Evolutionary conservation across 1,139 yeast species (phyloP).

Genomic region (Magnusiomyces paraingens): DNA sequence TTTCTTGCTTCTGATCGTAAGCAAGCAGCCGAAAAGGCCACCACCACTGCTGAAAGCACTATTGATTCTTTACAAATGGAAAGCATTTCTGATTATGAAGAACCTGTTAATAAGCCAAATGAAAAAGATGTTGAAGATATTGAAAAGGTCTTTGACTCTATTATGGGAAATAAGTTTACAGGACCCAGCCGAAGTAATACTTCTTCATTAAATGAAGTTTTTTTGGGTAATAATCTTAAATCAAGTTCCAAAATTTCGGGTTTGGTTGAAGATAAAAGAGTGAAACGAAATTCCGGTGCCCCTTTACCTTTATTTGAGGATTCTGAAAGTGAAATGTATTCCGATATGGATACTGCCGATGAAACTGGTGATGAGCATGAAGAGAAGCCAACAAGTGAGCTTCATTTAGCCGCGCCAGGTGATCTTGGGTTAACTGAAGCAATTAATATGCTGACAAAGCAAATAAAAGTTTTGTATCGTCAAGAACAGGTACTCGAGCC

Average conservation of each 20-base stretch:
- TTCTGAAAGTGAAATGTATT: conserved; percentile 5
- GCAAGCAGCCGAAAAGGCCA: conserved; percentile 2
- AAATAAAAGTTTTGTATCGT: conserved; percentile 54
- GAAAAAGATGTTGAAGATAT: conserved; percentile 16
- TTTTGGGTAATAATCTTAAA: neutral
- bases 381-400: conserved; percentile 11
- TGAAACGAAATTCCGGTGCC: neutral
- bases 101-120: conserved; percentile 9
- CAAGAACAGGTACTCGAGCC: conserved; percentile 63
- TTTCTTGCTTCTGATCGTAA: conserved; percentile 38
- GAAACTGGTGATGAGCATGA: conserved; percentile 2
- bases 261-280: neutral
- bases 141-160: conserved; percentile 6
- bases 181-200: neutral
- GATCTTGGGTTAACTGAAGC: conserved; percentile 62
- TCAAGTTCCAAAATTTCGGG: neutral
- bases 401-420: conserved; percentile 58
- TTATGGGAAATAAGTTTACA: conserved; percentile 1
- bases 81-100: conserved; percentile 18
- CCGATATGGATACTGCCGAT: conserved; percentile 9
- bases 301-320: conserved; percentile 4
- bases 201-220: neutral
- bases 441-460: conserved; percentile 48
- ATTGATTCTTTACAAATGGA: conserved; percentile 29
- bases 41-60: conserved; percentile 14